Percentiles rank a stretch among this genome's conserved stretches.
phyloP scores from a whole-genome alignment of 169 alveolate species.

The Eimeria maxima region DNA sequence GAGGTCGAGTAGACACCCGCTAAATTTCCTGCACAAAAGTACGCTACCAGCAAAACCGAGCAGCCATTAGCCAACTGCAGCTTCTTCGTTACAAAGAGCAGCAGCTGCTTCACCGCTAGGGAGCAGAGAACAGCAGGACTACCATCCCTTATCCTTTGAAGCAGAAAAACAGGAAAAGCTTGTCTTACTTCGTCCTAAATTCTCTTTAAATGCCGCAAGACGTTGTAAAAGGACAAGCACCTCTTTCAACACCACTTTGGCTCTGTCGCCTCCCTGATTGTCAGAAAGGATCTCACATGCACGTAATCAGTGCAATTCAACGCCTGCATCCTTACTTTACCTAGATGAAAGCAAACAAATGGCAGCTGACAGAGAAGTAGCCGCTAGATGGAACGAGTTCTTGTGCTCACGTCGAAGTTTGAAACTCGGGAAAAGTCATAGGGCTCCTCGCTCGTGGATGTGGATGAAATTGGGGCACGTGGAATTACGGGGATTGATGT shows the following conservation, averaged over 20 bases:
- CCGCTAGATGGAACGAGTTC: no score
- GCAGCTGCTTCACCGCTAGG: background rate
- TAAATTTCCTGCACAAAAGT: background rate
- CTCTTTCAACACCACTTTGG: background rate
- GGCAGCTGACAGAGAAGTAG: background rate
- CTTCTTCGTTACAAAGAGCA: no score
- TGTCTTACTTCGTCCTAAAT: background rate
- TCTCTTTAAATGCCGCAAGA: background rate
- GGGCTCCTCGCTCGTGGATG: no score
- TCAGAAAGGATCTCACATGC: background rate
- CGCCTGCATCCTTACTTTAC: background rate
- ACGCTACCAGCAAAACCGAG: background rate
- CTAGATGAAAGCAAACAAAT: background rate
- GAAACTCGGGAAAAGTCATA: no score
- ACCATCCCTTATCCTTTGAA: background rate
- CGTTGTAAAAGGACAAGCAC: background rate
- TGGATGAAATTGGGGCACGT: no score
- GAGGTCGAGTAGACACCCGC: background rate
- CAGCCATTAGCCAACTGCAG: background rate
- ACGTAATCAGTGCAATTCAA: background rate
- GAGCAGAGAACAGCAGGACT: background rate
- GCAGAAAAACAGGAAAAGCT: background rate
- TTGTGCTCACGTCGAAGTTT: no score
- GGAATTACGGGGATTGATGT: no score
- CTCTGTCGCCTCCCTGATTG: background rate